A percentile compares a stretch with the other conserved stretches of the same genome.
Evolutionary conservation across 495 filamentous ascomycete species (phyloP).

Genomic region (Cercophora samala): DNA sequence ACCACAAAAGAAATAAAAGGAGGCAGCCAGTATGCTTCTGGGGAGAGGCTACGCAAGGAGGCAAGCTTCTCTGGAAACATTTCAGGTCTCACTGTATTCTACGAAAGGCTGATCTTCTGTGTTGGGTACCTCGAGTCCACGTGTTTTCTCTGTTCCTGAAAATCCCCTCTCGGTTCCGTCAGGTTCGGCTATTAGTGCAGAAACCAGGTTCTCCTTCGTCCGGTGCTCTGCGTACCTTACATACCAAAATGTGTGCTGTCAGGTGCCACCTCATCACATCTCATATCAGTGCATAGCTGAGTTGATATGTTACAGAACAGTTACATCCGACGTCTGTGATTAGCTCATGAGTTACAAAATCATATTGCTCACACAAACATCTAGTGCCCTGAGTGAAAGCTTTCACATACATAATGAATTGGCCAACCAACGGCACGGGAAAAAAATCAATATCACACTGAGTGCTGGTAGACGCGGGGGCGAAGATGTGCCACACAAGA

Average conservation of each 20-base stretch:
- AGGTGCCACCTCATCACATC: background rate
- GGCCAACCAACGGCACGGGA: background rate
- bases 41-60: background rate
- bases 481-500: background rate
- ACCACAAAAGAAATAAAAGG: background rate
- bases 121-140: background rate
- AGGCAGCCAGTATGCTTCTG: background rate
- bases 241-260: background rate
- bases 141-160: background rate
- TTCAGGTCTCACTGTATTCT: background rate
- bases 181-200: background rate
- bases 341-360: background rate
- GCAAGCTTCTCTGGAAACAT: background rate
- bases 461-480: too few relatives aligned
- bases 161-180: slow-evolving; percentile 12
- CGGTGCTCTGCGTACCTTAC: background rate
- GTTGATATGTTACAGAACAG: background rate
- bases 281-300: background rate
- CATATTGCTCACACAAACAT: background rate
- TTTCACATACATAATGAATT: background rate
- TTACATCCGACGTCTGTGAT: background rate
- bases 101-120: background rate
- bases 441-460: background rate
- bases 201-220: background rate
- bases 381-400: background rate